Evolutionary conservation across 2,329 filamentous ascomycete species (phyloP), one percentile per base, ranked within the genome.

Genomic region (Rhynchosporium secalis): DNA sequence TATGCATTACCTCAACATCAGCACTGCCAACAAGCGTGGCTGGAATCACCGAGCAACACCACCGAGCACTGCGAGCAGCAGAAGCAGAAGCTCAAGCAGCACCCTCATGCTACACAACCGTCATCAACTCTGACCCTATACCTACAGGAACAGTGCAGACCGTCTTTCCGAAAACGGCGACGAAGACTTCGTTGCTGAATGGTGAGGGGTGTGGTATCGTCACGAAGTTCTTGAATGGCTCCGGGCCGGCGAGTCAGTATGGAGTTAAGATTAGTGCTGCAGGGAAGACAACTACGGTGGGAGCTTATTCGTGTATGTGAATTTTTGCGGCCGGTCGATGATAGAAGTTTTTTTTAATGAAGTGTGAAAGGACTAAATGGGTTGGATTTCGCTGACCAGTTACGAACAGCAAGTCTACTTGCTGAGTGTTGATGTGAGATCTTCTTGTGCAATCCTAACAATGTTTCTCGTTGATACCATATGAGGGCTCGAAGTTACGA

Each of bases 1-100:
- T 51, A 28, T 64, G 52, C 28, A 28, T 63, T 6, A 66, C 63
- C 45, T 54, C 26, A 3, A 15, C 20, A 13, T 20, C 51, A 4
- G 8, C 9, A 28, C 47, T 33, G 3, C 51, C 36, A 54, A 40
- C 51, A 1, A 8, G 8, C 41, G 2, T 15, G 10, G 10, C 15
- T 10, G 31, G 13, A 6, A 20, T 9, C 20, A 4, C 33, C 6
- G 8, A 9, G 4, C 36, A 40, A 8, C 33, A 20, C 10, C 9
- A 40, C 36, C n/a, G 38, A 20, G n/a, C 38, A 41, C 33, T 20
- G 26, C 20, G 20, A 20, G 36, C 9, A 28, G 51, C 51, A 54
- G 36, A 54, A 41, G 33, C 51, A 54, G 36, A 54, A 28, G 36
- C 51, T 15, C 51, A 54, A 54, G 51, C 12, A 28, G 51, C 51